Conservation (phyloP, 83 land plant genomes). For the Diphasiastrum complanatum region DNA sequence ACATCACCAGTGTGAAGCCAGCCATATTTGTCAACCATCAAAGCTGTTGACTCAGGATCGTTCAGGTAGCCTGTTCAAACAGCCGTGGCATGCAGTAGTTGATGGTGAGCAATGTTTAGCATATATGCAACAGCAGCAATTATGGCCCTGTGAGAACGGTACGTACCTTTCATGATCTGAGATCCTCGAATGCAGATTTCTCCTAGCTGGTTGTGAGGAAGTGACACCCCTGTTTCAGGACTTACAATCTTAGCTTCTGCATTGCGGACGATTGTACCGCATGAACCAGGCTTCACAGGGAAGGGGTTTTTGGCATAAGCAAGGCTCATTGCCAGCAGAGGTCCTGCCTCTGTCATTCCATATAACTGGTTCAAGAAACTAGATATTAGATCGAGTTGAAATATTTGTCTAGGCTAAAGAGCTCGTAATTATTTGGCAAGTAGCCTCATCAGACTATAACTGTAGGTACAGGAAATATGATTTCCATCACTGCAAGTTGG, state of each 20-base stretch:
- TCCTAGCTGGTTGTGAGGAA: constrained; percentile 56
- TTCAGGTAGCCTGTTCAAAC: constrained; percentile 39
- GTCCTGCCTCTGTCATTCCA: constrained; percentile 84
- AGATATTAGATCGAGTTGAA: background rate
- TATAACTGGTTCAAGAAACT: constrained; percentile 45
- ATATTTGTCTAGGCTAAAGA: no score
- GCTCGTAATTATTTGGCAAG: no score
- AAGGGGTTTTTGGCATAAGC: constrained; percentile 55
- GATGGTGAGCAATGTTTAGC: background rate
- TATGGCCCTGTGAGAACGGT: background rate
- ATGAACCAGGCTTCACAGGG: constrained; percentile 53
- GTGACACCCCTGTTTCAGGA: constrained; percentile 54
- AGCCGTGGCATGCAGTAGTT: background rate
- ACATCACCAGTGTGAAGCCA: constrained; percentile 57
- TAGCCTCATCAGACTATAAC: no score
- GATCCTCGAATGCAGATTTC: constrained; percentile 70
- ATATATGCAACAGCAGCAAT: no score
- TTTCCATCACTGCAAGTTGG: no score
- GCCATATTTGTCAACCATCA: constrained; percentile 49
- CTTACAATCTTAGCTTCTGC: constrained; percentile 64
- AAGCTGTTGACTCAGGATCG: constrained; percentile 34
- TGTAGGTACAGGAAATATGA: no score
- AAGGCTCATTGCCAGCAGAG: constrained; percentile 54
- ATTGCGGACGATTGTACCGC: constrained; percentile 64
- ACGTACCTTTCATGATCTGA: constrained; percentile 78